These are phyloP conservation scores for Sporormia fimetaria DNA, from an alignment of 495 filamentous ascomycete genomes.

Conservation along the genomic window DNA sequence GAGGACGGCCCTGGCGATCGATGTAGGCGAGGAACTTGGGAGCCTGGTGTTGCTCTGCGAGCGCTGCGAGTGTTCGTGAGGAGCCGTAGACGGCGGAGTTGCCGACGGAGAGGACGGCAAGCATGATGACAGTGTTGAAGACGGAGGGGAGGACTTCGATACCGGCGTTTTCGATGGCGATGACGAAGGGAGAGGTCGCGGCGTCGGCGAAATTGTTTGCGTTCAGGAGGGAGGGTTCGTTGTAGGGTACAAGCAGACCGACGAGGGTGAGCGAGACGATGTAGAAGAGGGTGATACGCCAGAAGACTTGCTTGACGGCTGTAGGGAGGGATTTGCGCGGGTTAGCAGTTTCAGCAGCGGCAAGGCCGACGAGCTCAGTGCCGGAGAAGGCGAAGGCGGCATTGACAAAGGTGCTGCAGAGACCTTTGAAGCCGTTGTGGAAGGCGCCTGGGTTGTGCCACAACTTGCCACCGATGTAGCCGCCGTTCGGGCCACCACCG, in stretches of 20 bases:
- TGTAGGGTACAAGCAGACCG: constrained; percentile 31
- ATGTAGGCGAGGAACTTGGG: constrained; percentile 33
- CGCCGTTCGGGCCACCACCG: constrained; percentile 61
- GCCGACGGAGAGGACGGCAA: constrained; percentile 33
- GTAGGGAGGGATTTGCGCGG: constrained; percentile 77
- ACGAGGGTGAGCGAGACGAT: constrained; percentile 31
- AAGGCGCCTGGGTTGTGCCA: constrained; percentile 86
- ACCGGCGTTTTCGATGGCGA: constrained; percentile 32
- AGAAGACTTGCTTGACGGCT: constrained; percentile 89
- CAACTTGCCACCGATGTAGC: constrained; percentile 73
- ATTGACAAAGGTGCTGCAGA: constrained; percentile 88
- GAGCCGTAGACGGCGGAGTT: constrained; percentile 33
- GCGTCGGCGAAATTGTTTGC: constrained; percentile 15
- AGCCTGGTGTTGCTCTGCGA: constrained; percentile 32
- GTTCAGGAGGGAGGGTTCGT: constrained; percentile 23
- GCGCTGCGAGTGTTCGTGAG: constrained; percentile 32
- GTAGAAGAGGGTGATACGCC: constrained; percentile 67
- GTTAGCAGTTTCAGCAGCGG: constrained; percentile 78
- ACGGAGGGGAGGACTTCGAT: constrained; percentile 31
- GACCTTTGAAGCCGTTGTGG: constrained; percentile 83
- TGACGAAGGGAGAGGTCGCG: constrained; percentile 31
- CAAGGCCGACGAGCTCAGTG: constrained; percentile 86
- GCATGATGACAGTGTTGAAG: constrained; percentile 34
- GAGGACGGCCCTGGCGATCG: constrained; percentile 32
- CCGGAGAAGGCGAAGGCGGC: constrained; percentile 88